phyloP scores from a whole-genome alignment of 192 early-diverging fungal species.

The Entomortierella beljakovae region DNA sequence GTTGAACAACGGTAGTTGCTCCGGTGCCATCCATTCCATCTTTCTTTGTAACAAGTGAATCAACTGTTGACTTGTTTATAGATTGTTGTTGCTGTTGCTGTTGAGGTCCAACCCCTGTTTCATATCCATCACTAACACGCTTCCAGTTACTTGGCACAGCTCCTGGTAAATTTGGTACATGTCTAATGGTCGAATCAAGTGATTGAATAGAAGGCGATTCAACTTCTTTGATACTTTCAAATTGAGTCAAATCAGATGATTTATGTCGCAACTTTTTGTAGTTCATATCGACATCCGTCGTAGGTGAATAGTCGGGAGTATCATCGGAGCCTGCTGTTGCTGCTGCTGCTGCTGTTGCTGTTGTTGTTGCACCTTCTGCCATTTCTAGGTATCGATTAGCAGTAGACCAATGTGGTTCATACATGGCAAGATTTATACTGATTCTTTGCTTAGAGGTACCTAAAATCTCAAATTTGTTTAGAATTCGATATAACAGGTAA shows the following conservation, averaged over 20 bases:
- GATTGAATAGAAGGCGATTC: background rate
- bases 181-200: background rate
- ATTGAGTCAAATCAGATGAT: background rate
- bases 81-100: background rate
- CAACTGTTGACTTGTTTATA: background rate
- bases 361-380: constrained; percentile 1
- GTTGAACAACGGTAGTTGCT: background rate
- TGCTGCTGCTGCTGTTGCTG: constrained; percentile 1
- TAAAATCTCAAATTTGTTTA: too few species aligned
- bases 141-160: constrained; percentile 6
- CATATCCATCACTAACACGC: background rate
- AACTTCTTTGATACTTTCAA: background rate
- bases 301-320: too few species aligned
- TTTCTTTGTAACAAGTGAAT: too few species aligned
- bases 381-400: constrained; percentile 35
- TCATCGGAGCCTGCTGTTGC: too few species aligned
- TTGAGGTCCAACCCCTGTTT: background rate
- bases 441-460: constrained; percentile 9
- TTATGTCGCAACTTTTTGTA: too few species aligned
- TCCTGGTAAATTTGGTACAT: constrained; percentile 3
- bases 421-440: constrained; percentile 38
- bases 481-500: too few species aligned
- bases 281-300: too few species aligned
- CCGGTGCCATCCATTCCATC: background rate
- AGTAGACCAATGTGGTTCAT: constrained; percentile 46